These are phyloP conservation scores for Inonotus hispidus DNA, from an alignment of 1,284 basidiomycete species.

Conservation along the genomic window DNA sequence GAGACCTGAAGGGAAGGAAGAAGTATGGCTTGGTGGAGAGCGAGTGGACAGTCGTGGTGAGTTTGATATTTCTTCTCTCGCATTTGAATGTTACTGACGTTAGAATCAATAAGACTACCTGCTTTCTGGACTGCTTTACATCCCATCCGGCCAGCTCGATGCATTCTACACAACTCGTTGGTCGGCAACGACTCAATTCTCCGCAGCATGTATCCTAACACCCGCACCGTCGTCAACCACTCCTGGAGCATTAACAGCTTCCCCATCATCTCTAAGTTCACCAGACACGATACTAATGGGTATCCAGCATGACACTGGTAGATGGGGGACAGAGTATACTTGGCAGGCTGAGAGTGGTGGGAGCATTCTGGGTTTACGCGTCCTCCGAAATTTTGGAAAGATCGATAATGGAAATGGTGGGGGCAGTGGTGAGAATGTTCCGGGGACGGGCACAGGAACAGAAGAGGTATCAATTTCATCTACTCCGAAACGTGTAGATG, in stretches of 20 bases:
- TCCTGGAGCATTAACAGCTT: neutral
- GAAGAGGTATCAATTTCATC: slow-evolving; percentile 20
- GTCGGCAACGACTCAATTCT: slow-evolving; percentile 62
- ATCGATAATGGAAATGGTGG: slow-evolving; percentile 33
- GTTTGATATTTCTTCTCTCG: slow-evolving; percentile 25
- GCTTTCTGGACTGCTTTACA: slow-evolving; percentile 88
- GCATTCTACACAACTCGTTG: slow-evolving; percentile 85
- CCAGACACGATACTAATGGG: slow-evolving; percentile 81
- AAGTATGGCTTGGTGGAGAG: slow-evolving; percentile 76
- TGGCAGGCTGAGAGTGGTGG: slow-evolving; percentile 86
- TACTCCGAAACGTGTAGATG: slow-evolving; percentile 71
- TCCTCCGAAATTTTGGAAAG: slow-evolving; percentile 91
- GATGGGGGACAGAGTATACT: slow-evolving; percentile 92
- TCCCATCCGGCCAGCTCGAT: slow-evolving; percentile 84
- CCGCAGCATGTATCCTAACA: slow-evolving; percentile 57
- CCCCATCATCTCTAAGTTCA: slow-evolving; percentile 17
- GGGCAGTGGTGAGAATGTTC: slow-evolving; percentile 31
- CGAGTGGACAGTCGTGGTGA: slow-evolving; percentile 73
- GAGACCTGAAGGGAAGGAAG: slow-evolving; percentile 66
- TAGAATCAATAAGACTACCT: slow-evolving; percentile 63
- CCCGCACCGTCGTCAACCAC: slow-evolving; percentile 6
- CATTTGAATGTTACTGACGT: slow-evolving; percentile 10
- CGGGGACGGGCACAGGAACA: neutral
- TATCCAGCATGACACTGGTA: slow-evolving; percentile 88
- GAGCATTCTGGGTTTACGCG: slow-evolving; percentile 81